Conservation (phyloP, 257 asterid genomes). For the Prunella vulgaris region DNA sequence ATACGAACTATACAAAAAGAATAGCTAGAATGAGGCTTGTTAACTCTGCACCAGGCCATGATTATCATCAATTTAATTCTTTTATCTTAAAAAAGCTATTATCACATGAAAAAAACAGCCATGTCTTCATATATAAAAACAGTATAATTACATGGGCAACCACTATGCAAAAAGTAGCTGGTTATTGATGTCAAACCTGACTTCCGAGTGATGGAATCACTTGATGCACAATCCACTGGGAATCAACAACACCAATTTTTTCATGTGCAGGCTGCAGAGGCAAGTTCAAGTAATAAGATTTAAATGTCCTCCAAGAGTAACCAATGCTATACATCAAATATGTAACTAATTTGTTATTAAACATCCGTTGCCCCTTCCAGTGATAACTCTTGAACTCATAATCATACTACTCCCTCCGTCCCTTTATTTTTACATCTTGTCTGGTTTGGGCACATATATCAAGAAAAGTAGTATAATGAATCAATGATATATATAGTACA, state of each 20-base stretch:
- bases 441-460: too few species aligned
- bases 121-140: neutral
- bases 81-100: neutral
- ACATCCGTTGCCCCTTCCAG: neutral
- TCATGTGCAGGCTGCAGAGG: conserved; percentile 93
- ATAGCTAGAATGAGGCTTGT: too few species aligned
- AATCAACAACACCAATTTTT: conserved; percentile 97
- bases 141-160: neutral
- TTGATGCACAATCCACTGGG: conserved; percentile 99
- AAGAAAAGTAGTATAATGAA: too few species aligned
- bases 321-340: too few species aligned
- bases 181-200: conserved; percentile 61
- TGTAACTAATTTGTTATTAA: neutral
- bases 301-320: neutral
- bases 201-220: conserved; percentile 98
- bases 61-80: neutral
- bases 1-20: neutral
- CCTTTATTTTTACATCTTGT: too few species aligned
- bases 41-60: neutral
- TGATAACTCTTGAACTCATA: neutral
- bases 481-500: too few species aligned
- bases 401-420: too few species aligned
- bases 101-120: neutral
- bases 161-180: conserved; percentile 6
- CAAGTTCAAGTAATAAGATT: conserved; percentile 16